A percentile compares a stretch with the other conserved stretches of the same genome.
Conservation (phyloP, 2,329 filamentous ascomycete genomes). For the Xylariaceae sp. region DNA sequence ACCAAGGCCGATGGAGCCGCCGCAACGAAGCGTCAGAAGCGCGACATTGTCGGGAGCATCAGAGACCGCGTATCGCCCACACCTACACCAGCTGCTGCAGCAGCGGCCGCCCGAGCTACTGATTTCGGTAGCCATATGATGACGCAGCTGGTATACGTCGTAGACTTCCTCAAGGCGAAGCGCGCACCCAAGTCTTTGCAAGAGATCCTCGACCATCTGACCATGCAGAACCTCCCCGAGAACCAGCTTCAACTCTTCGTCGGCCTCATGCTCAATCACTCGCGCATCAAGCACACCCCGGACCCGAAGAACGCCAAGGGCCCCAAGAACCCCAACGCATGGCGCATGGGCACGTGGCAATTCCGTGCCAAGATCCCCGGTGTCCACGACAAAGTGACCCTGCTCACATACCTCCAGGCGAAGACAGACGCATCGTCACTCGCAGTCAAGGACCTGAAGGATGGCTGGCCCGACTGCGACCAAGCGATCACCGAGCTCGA, state of each 20-base stretch:
- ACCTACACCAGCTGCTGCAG: constrained; percentile 32
- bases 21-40: constrained; percentile 52
- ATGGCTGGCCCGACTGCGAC: constrained; percentile 87
- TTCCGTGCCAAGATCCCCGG: constrained; percentile 77
- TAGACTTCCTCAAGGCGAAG: constrained; percentile 73
- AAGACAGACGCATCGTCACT: constrained; percentile 78
- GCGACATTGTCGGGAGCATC: constrained; percentile 35
- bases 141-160: constrained; percentile 82
- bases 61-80: constrained; percentile 24
- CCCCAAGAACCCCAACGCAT: constrained; percentile 51
- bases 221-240: constrained; percentile 58
- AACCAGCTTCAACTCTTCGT: constrained; percentile 59
- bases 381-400: constrained; percentile 69
- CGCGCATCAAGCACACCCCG: constrained; percentile 52
- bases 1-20: constrained; percentile 26
- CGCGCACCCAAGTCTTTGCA: constrained; percentile 63
- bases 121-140: constrained; percentile 75
- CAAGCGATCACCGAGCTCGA: constrained; percentile 74
- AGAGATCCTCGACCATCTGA: constrained; percentile 77
- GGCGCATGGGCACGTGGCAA: constrained; percentile 65
- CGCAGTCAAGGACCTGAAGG: constrained; percentile 83
- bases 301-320: constrained; percentile 33
- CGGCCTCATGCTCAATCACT: constrained; percentile 61
- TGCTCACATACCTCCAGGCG: constrained; percentile 74
- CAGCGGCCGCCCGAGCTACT: constrained; percentile 50